phyloP scores from a whole-genome alignment of 2,329 filamentous ascomycete genomes.

The Aspergillus sojae region DNA sequence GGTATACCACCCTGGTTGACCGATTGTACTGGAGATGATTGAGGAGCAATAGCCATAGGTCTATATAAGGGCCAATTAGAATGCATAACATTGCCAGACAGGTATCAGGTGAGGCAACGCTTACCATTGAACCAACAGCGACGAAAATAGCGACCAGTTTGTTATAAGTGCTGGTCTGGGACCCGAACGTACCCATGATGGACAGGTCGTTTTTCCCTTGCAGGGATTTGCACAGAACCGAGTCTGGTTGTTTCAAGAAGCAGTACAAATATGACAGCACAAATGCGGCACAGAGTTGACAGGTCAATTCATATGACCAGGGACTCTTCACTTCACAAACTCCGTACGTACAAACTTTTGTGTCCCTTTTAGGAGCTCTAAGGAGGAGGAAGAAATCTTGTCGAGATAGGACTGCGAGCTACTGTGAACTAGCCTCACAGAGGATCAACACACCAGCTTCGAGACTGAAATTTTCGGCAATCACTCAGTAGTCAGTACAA shows the following conservation, averaged over 20 bases:
- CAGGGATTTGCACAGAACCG: not conserved
- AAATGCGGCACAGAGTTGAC: not conserved
- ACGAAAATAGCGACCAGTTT: conserved; percentile 43
- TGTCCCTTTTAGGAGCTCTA: not conserved
- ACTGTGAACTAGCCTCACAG: not conserved
- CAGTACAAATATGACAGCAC: not conserved
- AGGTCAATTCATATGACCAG: not conserved
- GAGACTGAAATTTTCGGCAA: not conserved
- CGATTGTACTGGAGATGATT: conserved; percentile 56
- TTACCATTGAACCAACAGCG: conserved; percentile 44
- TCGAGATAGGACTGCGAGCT: not conserved
- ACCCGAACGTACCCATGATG: conserved; percentile 35
- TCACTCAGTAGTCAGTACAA: not conserved
- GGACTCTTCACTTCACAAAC: not conserved
- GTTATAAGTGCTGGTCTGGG: conserved; percentile 43
- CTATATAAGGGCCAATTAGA: conserved; percentile 27
- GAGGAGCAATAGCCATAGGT: conserved; percentile 57
- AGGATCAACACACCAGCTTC: not conserved
- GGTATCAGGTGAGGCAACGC: conserved; percentile 11
- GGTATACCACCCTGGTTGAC: conserved; percentile 55
- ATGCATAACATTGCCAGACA: not conserved
- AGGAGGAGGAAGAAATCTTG: not conserved
- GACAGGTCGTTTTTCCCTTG: conserved; percentile 1
- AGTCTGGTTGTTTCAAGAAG: not conserved
- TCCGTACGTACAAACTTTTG: not conserved